phyloP scores from a whole-genome alignment of 768 basidiomycete genomes.

The Rhodosporidiobolus odoratus region DNA sequence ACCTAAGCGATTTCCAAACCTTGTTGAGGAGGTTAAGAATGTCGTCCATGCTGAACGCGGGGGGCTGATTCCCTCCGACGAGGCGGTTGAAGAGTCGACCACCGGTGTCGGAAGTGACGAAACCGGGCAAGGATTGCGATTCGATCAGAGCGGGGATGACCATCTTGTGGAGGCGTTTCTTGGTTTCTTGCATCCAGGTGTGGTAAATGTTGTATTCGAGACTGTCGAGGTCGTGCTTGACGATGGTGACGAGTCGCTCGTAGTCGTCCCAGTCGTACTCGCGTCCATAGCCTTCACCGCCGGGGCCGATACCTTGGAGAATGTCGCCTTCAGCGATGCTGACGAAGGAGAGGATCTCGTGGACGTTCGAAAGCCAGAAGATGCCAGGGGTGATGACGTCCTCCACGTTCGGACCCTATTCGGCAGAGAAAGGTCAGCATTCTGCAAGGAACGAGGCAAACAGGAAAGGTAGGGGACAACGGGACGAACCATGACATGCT shows the following conservation, averaged over 20 bases:
- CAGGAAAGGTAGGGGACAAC: background rate
- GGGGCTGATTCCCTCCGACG: constrained; percentile 73
- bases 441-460: background rate
- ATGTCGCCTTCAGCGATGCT: constrained; percentile 98
- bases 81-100: constrained; percentile 90
- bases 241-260: constrained; percentile 91
- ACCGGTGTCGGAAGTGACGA: constrained; percentile 89
- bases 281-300: constrained; percentile 83
- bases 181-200: constrained; percentile 97
- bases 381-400: constrained; percentile 94
- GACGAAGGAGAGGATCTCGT: constrained; percentile 98
- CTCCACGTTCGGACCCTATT: constrained; percentile 67
- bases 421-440: background rate
- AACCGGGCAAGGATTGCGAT: constrained; percentile 93
- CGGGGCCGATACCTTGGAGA: constrained; percentile 94
- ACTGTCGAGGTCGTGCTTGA: constrained; percentile 96
- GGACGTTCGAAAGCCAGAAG: constrained; percentile 99
- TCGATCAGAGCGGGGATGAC: constrained; percentile 98
- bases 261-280: constrained; percentile 96
- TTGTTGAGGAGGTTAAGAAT: constrained; percentile 94
- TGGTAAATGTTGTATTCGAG: constrained; percentile 99
- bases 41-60: constrained; percentile 97
- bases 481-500: constrained; percentile 79
- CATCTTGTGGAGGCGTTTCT: constrained; percentile 94
- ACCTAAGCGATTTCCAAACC: constrained; percentile 96